phyloP scores from a whole-genome alignment of 176 grass and related monocot species.

The Dactylis glomerata region DNA sequence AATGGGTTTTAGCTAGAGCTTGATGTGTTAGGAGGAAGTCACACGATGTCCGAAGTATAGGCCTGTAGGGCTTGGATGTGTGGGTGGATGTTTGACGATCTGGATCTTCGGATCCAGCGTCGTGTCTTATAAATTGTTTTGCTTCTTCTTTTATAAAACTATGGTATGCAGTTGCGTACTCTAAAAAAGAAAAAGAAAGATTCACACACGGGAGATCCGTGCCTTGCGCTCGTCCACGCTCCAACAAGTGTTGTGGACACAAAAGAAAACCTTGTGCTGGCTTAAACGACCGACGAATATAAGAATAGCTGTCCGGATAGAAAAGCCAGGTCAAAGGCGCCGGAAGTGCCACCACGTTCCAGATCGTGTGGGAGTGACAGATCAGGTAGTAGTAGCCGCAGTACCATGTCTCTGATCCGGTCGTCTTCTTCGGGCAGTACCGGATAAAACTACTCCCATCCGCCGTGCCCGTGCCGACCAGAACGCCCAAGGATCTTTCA shows the following conservation, averaged over 20 bases:
- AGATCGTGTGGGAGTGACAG: conserved; percentile 9
- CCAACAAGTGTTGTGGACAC: background rate
- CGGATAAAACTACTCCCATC: background rate
- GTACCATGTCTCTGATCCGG: background rate
- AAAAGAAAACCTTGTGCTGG: background rate
- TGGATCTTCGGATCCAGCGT: too few species aligned
- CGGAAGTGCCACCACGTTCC: conserved; percentile 22
- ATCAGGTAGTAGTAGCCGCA: background rate
- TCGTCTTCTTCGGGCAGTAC: background rate
- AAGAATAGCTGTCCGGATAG: background rate
- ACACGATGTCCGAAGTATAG: too few species aligned
- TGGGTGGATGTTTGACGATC: too few species aligned
- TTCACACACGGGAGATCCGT: background rate
- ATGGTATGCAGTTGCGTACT: too few species aligned
- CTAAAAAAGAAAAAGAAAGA: background rate
- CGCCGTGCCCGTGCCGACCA: background rate
- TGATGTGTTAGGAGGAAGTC: too few species aligned
- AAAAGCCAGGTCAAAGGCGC: background rate
- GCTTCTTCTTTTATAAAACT: too few species aligned
- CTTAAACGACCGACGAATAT: background rate
- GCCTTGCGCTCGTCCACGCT: background rate
- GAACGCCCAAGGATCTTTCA: background rate
- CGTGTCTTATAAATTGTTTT: too few species aligned
- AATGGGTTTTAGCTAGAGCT: too few species aligned
- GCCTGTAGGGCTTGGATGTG: too few species aligned